A percentile compares a stretch with the other conserved stretches of the same genome.
phyloP scores from a whole-genome alignment of 768 basidiomycete genomes.

The Dendrothele bispora region DNA sequence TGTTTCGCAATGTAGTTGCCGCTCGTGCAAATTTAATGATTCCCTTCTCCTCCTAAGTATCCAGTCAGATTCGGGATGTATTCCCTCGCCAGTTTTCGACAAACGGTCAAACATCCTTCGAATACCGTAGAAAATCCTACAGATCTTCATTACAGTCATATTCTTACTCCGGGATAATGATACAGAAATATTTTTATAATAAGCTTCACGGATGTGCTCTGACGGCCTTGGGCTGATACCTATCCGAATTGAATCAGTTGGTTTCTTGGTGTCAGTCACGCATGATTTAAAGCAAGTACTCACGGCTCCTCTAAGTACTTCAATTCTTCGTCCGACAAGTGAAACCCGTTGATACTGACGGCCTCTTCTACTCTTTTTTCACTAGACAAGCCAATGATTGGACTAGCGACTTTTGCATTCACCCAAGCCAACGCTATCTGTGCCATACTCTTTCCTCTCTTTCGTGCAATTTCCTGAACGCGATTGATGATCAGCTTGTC shows the following conservation, averaged over 20 bases:
- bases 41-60: no score
- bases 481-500: constrained; percentile 10
- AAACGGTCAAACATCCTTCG: no score
- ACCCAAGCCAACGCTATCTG: constrained; percentile 28
- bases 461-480: constrained; percentile 22
- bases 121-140: no score
- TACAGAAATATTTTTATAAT: no score
- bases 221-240: constrained; percentile 5
- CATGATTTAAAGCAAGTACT: not conserved
- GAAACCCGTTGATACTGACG: constrained; percentile 1
- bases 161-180: no score
- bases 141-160: no score
- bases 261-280: not conserved
- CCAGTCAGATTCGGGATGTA: no score
- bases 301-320: constrained; percentile 7
- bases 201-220: constrained; percentile 2
- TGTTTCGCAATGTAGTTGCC: no score
- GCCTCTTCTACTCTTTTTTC: constrained; percentile 11
- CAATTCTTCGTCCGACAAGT: constrained; percentile 1
- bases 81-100: no score
- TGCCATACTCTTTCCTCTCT: constrained; percentile 21
- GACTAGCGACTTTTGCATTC: constrained; percentile 21
- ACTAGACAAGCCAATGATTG: constrained; percentile 8
- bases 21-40: no score
- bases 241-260: not conserved